Evolutionary conservation across 73 alveolate genomes (phyloP), one percentile per base, ranked within the genome.

Genomic region (Paramecium bursaria): DNA sequence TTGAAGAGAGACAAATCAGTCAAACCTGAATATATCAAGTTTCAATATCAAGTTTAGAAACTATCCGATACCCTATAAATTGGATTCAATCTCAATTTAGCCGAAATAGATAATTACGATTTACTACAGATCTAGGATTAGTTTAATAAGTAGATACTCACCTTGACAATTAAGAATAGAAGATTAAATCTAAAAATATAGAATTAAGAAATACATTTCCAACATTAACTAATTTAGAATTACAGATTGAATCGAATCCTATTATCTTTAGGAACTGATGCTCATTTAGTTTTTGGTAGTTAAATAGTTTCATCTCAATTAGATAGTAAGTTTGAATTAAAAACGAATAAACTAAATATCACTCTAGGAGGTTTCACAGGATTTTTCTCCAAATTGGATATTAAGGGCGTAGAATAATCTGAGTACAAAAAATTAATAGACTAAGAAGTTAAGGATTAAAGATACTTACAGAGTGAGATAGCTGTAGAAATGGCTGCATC

Each of bases 301-400:
- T n/a, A n/a, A n/a, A n/a, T n/a, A n/a, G n/a, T n/a, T n/a, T n/a
- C n/a, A n/a, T n/a, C n/a, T n/a, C n/a, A 67, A 10, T 47, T 67
- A 5, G 26, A 39, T 10, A 30, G 27, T 3, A 31, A 14, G 44
- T 67, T 67, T 67, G 11, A 11, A 2, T 67, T 39, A 21, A 35
- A 42, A 10, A 39, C 82, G 4, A 67, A 67, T 67, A 67, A 42
- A 47, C 25, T 67, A 7, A 47, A 47, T 31, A 2, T 67, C 19
- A 25, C 22, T 15, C 44, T 67, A 39, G 82, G 82, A 39, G 33
- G 76, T 57, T 67, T 39, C 44, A 67, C 82, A 35, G 82, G 82
- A 46, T 25, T 67, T 2, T 39, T 47, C 6, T 6, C 46, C 33
- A 35, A 67, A 11, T 67, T 67, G 2, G 33, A 67, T 35, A 42